Evolutionary conservation across 345 rosid genomes (phyloP), one percentile per base, ranked within the genome.

Genomic region (Clausena lansium): DNA sequence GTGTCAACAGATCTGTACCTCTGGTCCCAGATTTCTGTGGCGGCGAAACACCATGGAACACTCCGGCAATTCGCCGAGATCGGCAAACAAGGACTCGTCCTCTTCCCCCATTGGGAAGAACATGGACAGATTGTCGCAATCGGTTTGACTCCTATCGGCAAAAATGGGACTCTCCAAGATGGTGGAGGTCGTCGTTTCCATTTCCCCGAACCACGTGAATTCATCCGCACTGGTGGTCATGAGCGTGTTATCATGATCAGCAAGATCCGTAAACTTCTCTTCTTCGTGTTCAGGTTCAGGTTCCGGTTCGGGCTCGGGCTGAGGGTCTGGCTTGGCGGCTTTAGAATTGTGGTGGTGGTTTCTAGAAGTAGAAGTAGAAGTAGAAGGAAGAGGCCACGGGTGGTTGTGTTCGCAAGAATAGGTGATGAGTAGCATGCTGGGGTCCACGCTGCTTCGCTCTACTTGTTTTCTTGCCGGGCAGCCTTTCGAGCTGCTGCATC

Each of bases 11-110:
- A 91, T 93, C 83, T 85, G 94, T 5, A 88, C 91, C 65, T 89
- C 90, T 58, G 92, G 87, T 60, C 89, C 95, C 66, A 85, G 85
- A 71, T 87, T 92, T 76, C 88, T 87, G 77, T 86, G 94, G 81
- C 93, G 96, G 78, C 94, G 79, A 72, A 96, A 90, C 69, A 94
- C 98, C 78, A 87, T 63, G 59, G 98, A 88, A 62, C 91, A 97
- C 90, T 97, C 99, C 82, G 99, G 99, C 83, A 97, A 83, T 91
- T 96, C 99, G 4, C 87, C 99, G 14, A 97, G 98, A 85, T 94
- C 99, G 62, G 98, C 98, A 82, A 92, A 94, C 81, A 97, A 75
- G 39, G 92, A 92, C 87, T 97, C 99, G 73, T 97, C 99, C 81
- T 94, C 96, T 60, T 90, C 94, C 36, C 91, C 72, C 86, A 90